phyloP scores from a whole-genome alignment of 2,329 filamentous ascomycete genomes.

The Ceratocystiopsis sp. region DNA sequence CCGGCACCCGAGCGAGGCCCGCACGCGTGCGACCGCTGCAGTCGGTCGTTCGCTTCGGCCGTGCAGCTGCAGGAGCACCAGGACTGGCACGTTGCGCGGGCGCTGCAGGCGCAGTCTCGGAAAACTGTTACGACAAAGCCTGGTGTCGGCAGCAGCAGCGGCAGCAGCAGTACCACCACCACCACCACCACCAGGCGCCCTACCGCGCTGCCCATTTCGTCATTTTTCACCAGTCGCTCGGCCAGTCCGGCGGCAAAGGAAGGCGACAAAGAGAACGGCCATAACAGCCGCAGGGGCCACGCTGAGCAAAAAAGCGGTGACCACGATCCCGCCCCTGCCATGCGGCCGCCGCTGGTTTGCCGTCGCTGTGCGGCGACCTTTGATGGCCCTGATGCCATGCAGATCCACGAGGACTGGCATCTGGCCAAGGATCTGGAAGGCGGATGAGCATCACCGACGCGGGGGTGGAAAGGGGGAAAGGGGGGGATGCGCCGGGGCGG shows the following conservation, averaged over 20 bases:
- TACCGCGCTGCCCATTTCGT: slow-evolving; percentile 4
- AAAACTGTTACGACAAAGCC: background rate
- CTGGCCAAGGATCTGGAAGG: slow-evolving; percentile 68
- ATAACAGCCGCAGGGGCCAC: background rate
- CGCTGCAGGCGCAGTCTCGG: slow-evolving; percentile 47
- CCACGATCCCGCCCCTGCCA: background rate
- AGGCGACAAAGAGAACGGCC: background rate
- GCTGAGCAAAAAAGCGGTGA: background rate
- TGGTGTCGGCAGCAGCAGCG: background rate
- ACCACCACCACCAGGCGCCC: background rate
- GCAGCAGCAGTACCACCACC: background rate
- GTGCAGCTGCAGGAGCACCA: slow-evolving; percentile 57
- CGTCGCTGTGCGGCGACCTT: slow-evolving; percentile 48
- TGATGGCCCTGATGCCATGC: slow-evolving; percentile 35
- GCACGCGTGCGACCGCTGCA: slow-evolving; percentile 45
- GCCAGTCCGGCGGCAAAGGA: background rate
- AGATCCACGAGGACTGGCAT: slow-evolving; percentile 86
- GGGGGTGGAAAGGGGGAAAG: slow-evolving; percentile 35
- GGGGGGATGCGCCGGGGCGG: slow-evolving; percentile 24
- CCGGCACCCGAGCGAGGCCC: too few relatives aligned
- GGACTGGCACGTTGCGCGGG: slow-evolving; percentile 90
- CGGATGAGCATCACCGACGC: background rate
- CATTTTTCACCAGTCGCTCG: slow-evolving; percentile 3
- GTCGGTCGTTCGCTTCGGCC: slow-evolving; percentile 33
- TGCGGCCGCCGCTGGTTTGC: slow-evolving; percentile 27